Evolutionary conservation across 495 filamentous ascomycete species (phyloP).

Genomic region (Aspergillus affinis): DNA sequence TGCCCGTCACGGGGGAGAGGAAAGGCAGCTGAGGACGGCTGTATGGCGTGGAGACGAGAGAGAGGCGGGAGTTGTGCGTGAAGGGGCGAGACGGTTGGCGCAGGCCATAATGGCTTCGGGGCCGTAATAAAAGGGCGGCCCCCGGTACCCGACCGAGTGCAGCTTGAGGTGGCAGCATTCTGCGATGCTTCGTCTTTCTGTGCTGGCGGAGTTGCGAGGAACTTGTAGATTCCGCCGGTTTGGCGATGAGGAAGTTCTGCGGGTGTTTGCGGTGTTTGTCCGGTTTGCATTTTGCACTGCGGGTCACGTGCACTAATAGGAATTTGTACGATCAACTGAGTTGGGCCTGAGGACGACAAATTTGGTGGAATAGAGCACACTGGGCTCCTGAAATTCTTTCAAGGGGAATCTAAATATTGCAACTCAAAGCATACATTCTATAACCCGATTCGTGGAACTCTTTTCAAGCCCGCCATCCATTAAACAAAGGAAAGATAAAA

Average conservation of each 20-base stretch:
- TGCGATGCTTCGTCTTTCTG: conserved; percentile 8
- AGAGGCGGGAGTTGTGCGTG: conserved; percentile 47
- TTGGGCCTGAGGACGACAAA: too few relatives aligned
- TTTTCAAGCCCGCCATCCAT: conserved; percentile 1
- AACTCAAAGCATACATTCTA: conserved; percentile 14
- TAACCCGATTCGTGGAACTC: conserved; percentile 6
- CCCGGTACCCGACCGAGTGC: conserved; percentile 34
- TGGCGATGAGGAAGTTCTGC: neutral
- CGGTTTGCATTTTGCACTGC: conserved; percentile 21
- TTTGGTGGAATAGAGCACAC: neutral
- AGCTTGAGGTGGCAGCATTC: conserved; percentile 23
- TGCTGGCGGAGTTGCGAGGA: neutral
- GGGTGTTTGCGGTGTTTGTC: neutral
- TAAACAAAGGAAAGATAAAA: neutral
- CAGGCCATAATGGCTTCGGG: conserved; percentile 5
- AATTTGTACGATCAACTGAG: neutral
- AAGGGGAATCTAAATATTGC: conserved; percentile 15
- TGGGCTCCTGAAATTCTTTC: neutral
- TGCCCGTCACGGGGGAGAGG: conserved; percentile 55
- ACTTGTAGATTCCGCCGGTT: neutral
- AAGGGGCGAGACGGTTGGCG: conserved; percentile 34
- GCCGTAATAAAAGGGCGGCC: conserved; percentile 17
- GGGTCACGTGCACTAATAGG: neutral
- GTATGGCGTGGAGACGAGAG: conserved; percentile 46
- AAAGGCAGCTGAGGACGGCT: conserved; percentile 80